Evolutionary conservation across 768 basidiomycete genomes (phyloP), one percentile per base, ranked within the genome.

Genomic region (Clavulina sp.): DNA sequence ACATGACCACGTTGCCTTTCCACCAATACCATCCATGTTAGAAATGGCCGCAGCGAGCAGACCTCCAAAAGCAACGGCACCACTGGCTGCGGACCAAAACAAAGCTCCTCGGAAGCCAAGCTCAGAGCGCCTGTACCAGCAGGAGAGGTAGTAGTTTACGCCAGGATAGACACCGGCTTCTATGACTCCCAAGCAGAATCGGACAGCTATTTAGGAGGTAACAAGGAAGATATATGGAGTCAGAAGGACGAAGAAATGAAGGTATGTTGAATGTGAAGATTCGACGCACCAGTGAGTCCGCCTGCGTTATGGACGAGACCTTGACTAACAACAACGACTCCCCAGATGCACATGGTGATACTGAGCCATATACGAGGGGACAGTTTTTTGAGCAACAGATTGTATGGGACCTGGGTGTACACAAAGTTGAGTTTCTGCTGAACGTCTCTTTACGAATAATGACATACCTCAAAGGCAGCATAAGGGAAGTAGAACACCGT

Each of bases 81-180:
- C 74, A 2, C 81, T 84, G 0, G 84, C 84, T 2, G 84, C 81
- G 0, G 77, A 76, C 66, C 83, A 84, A 66, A 84, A 84, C 26
- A 84, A 59, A 0, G 80, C 77, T 24, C 81, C 67, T 31, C 83
- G 76, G 30, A 74, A 67, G 53, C 81, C 84, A 56, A 84, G 83
- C 59, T 88, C 86, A 13, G 77, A 77, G 32, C 83, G 80, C 58
- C 78, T 80, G 63, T 88, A 88, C 83, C 85, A 88, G 58, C 80
- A 81, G 48, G 40, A 40, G 48, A 58, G 43, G 49, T 38, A 59
- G 47, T 52, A 55, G 48, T 49, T 55, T 41, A 55, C 54, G 78
- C 70, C 69, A 23, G 72, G 72, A 49, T 73, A 75, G 4, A 79
- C 60, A 29, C 78, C 81, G 29, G 80, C 84, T 64, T 87, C 86